Evolutionary conservation across 352 stramenopile genomes (phyloP).

Genomic region (Blastocystis sp.): DNA sequence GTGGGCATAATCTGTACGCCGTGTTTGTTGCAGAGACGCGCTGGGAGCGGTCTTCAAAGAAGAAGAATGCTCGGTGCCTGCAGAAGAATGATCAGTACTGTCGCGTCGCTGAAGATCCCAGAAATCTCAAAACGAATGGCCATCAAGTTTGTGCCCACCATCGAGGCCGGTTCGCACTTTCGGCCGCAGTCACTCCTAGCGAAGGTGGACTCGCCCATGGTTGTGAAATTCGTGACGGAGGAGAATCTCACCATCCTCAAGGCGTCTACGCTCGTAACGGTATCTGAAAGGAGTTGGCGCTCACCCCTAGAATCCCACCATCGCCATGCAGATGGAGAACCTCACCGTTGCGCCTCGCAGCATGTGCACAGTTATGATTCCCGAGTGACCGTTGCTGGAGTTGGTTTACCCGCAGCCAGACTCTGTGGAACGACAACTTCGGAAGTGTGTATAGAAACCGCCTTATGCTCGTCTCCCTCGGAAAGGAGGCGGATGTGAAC

Average conservation of each 20-base stretch:
- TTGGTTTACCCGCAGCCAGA: slow-evolving; percentile 1
- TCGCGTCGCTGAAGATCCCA: slow-evolving; percentile 61
- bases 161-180: slow-evolving; percentile 15
- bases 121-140: slow-evolving; percentile 63
- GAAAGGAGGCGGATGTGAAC: slow-evolving; percentile 41
- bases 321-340: slow-evolving; percentile 45
- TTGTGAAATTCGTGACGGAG: slow-evolving; percentile 58
- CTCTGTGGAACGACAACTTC: slow-evolving; percentile 51
- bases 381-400: neutral
- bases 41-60: neutral
- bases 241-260: slow-evolving; percentile 59
- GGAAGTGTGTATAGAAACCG: slow-evolving; percentile 37
- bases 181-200: neutral
- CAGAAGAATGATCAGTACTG: slow-evolving; percentile 9
- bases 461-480: slow-evolving; percentile 49
- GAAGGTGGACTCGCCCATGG: slow-evolving; percentile 11
- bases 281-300: neutral
- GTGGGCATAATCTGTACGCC: slow-evolving; percentile 29
- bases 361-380: slow-evolving; percentile 55
- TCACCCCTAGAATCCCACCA: slow-evolving; percentile 27
- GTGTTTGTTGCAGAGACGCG: slow-evolving; percentile 55
- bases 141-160: slow-evolving; percentile 23
- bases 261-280: slow-evolving; percentile 47
- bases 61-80: slow-evolving; percentile 42
- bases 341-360: slow-evolving; percentile 46